Percentiles rank a stretch among this genome's conserved stretches.
These are phyloP conservation scores for Pleurotus ostreatus DNA, from an alignment of 768 basidiomycete genomes.

Conservation along the genomic window DNA sequence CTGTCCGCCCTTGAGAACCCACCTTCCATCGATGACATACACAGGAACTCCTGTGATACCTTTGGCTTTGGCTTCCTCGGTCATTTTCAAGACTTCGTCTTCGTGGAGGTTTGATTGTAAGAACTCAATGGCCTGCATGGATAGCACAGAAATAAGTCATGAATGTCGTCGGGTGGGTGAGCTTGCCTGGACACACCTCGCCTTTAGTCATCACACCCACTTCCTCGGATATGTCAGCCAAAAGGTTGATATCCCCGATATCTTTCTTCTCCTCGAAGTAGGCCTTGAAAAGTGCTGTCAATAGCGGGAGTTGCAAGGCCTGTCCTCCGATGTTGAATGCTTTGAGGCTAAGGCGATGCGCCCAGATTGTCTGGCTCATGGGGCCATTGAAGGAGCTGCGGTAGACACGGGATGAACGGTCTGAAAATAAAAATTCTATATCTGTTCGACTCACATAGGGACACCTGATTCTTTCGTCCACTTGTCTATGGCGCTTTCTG, in stretches of 20 bases:
- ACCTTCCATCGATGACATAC: conserved; percentile 74
- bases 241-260: conserved; percentile 52
- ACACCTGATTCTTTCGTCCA: conserved; percentile 56
- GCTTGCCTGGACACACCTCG: conserved; percentile 40
- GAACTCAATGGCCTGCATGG: conserved; percentile 54
- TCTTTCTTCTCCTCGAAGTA: conserved; percentile 65
- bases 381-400: conserved; percentile 44
- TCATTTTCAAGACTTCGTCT: conserved; percentile 60
- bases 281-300: conserved; percentile 60
- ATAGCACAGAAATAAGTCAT: conserved; percentile 4
- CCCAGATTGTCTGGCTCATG: conserved; percentile 61
- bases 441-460: conserved; percentile 40
- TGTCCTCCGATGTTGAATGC: conserved; percentile 63
- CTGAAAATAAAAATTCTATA: not conserved
- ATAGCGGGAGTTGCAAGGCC: conserved; percentile 49
- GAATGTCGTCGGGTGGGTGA: not conserved
- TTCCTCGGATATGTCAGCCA: conserved; percentile 55
- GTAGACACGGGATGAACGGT: not conserved
- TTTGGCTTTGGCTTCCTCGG: conserved; percentile 54
- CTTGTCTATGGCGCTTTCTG: conserved; percentile 37
- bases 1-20: conserved; percentile 75
- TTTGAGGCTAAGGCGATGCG: conserved; percentile 70
- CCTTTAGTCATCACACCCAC: conserved; percentile 53
- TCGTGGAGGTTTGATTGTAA: conserved; percentile 61
- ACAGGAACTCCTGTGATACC: conserved; percentile 80